phyloP scores from a whole-genome alignment of 2,329 filamentous ascomycete species.

The Xylogone sp. region DNA sequence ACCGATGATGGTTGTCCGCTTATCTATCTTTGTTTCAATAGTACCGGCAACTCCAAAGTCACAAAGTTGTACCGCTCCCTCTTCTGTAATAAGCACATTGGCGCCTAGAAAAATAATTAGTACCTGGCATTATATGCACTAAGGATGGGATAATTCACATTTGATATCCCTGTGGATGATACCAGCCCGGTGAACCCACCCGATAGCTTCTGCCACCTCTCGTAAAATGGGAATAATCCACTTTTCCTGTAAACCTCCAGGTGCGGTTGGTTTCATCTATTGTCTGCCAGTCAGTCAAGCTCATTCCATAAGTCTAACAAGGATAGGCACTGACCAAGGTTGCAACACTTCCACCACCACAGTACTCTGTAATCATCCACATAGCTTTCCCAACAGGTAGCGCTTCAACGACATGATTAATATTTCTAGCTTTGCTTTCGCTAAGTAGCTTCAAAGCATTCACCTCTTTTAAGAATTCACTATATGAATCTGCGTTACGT shows the following conservation, averaged over 20 bases:
- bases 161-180: conserved; percentile 72
- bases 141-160: conserved; percentile 35
- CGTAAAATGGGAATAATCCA: conserved; percentile 66
- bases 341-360: conserved; percentile 77
- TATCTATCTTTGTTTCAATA: conserved; percentile 70
- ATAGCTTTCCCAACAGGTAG: conserved; percentile 74
- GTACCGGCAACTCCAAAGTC: conserved; percentile 82
- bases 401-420: conserved; percentile 78
- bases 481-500: conserved; percentile 62
- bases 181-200: conserved; percentile 64
- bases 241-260: conserved; percentile 64
- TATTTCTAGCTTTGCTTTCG: conserved; percentile 70
- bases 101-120: conserved; percentile 42
- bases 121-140: conserved; percentile 2
- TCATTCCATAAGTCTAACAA: conserved; percentile 33
- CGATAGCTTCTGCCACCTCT: conserved; percentile 62
- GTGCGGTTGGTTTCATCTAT: conserved; percentile 60
- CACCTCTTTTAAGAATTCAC: conserved; percentile 66
- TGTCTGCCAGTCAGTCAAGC: conserved; percentile 15
- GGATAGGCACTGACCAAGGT: conserved; percentile 51
- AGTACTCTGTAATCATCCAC: conserved; percentile 88
- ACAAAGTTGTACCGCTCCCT: conserved; percentile 73
- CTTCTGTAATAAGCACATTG: conserved; percentile 76
- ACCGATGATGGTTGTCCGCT: conserved; percentile 76
- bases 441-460: conserved; percentile 68